These are phyloP conservation scores for Hyphodiscus hymeniophilus DNA, from an alignment of 495 filamentous ascomycete genomes.

Conservation along the genomic window DNA sequence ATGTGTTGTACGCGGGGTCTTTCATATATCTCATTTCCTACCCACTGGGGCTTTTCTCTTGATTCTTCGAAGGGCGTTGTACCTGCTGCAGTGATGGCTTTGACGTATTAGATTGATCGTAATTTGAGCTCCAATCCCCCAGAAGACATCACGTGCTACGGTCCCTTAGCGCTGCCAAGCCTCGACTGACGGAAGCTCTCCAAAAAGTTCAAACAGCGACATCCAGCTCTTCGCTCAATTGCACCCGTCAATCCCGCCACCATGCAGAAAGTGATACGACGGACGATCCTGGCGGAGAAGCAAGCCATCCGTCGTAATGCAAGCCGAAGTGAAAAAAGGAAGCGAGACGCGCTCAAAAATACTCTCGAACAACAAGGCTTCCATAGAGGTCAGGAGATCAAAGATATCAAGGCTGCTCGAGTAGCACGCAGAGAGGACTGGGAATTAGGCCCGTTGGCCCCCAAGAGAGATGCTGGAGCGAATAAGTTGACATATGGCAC, in stretches of 20 bases:
- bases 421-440: conserved; percentile 55
- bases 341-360: conserved; percentile 24
- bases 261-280: conserved; percentile 72
- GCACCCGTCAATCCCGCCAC: conserved; percentile 18
- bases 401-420: conserved; percentile 25
- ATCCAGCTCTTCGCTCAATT: conserved; percentile 7
- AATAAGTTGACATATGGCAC: conserved; percentile 20
- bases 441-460: conserved; percentile 65
- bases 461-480: conserved; percentile 56
- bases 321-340: conserved; percentile 28
- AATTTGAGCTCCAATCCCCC: no score
- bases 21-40: no score
- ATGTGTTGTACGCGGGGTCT: no score
- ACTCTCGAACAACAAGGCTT: conserved; percentile 27
- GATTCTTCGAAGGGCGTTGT: no score
- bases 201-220: conserved; percentile 9
- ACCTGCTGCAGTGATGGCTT: no score
- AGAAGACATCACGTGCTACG: no score
- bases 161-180: no score
- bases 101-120: no score
- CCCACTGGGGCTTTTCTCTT: no score
- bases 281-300: conserved; percentile 57
- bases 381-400: conserved; percentile 26
- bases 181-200: no score
- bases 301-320: conserved; percentile 42